Conservation (phyloP, 441 rosid species). For the Pelargonium myrrhifolium region DNA sequence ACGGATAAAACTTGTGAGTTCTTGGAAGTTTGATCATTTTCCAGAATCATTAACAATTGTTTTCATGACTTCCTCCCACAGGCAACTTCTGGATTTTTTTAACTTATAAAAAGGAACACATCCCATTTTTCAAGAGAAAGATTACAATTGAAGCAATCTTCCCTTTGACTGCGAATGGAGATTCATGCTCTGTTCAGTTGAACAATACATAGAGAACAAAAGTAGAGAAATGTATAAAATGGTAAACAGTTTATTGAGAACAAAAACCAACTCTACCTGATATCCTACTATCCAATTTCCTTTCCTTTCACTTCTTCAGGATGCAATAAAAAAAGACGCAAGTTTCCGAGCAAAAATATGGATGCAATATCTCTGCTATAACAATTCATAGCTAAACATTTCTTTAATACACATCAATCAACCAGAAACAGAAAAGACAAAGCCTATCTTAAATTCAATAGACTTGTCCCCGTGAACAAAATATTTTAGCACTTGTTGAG, state of each 20-base stretch:
- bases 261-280: too few species aligned
- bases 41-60: conserved; percentile 2
- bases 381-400: background rate
- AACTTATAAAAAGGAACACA: background rate
- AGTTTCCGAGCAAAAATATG: background rate
- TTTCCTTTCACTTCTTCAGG: background rate
- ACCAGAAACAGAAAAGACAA: background rate
- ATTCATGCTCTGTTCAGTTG: too few species aligned
- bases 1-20: background rate
- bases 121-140: background rate
- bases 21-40: background rate
- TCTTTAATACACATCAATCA: background rate
- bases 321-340: background rate
- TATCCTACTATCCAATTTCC: too few species aligned
- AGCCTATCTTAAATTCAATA: too few species aligned
- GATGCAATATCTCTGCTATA: background rate
- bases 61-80: conserved; percentile 9
- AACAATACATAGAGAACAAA: too few species aligned
- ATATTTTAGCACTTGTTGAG: too few species aligned
- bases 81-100: background rate
- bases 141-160: conserved; percentile 13
- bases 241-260: too few species aligned
- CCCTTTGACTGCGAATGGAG: background rate
- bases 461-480: too few species aligned
- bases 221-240: too few species aligned